Evolutionary conservation across 768 basidiomycete species (phyloP), one percentile per base, ranked within the genome.

Genomic region (Lyophyllum semitale): DNA sequence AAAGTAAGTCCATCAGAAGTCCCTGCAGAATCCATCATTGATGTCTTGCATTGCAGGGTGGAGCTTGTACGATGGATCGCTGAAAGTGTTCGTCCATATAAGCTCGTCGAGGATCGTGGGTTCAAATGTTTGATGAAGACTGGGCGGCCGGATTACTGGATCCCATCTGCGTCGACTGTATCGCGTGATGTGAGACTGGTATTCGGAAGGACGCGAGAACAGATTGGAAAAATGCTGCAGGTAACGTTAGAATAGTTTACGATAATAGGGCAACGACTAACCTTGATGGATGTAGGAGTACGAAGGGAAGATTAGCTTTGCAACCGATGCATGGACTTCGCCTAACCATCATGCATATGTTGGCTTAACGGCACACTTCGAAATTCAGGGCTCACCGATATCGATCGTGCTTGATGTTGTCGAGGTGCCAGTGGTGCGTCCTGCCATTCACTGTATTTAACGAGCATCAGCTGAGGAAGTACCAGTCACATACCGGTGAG

Each of bases 251-350:
- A 35, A n/a, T 20, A 30, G 5, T 17, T 15, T 40, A 15, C 18
- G 42, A 17, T 20, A 53, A 33, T n/a, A 45, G 44, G 15, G 23
- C 13, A 32, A 15, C 25, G 11, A 27, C 22, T 35, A n/a, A 20
- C 25, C 42, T 42, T n/a, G n/a, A n/a, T n/a, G n/a, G n/a, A 53
- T 29, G 50, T 30, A 72, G 72, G 62, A 66, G 13, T 58, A 72
- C 50, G 54, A 66, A 0, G 70, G 73, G 0, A 30, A 46, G 1
- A 37, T 76, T 1, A 73, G 54, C 48, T 73, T 75, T 53, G 65
- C 64, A 0, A 71, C 68, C 0, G 71, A 75, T 57, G 64, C 63
- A 0, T 75, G 72, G 73, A 72, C 71, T 0, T 72, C 68, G 0
- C 66, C 68, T 0, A 75, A 77, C 51, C 70, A 75, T 33, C 22